Percentiles rank a stretch among this genome's conserved stretches.
Evolutionary conservation across 1,284 basidiomycete species (phyloP).

Genomic region (Cryptococcus sp.): DNA sequence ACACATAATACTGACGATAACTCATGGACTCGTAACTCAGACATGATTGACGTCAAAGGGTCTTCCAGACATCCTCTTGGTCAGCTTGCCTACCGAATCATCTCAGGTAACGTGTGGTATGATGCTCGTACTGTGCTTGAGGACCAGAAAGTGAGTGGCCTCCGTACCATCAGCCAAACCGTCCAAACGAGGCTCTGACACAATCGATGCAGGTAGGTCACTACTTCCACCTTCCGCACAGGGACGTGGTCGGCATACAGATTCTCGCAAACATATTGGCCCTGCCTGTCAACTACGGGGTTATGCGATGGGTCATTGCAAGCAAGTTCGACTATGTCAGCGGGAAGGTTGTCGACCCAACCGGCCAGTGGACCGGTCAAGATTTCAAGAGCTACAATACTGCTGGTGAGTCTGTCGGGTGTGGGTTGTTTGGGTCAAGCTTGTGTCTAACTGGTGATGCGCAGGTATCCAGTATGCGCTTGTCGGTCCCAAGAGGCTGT

Average conservation of each 20-base stretch:
- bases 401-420: conserved; percentile 6
- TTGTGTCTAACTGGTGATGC: not conserved
- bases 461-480: conserved; percentile 18
- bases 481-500: conserved; percentile 21
- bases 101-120: conserved; percentile 24
- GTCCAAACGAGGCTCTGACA: not conserved
- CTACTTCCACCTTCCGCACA: conserved; percentile 18
- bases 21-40: not conserved
- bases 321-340: conserved; percentile 19
- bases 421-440: not conserved
- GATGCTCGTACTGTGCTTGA: conserved; percentile 20
- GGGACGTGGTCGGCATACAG: conserved; percentile 16
- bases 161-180: not conserved
- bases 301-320: conserved; percentile 20
- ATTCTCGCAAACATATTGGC: conserved; percentile 17
- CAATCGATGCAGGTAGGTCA: conserved; percentile 10
- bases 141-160: conserved; percentile 17
- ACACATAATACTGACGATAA: not conserved
- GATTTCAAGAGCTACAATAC: conserved; percentile 19
- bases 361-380: conserved; percentile 20
- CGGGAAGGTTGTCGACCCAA: conserved; percentile 9
- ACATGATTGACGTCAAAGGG: conserved; percentile 20
- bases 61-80: conserved; percentile 23
- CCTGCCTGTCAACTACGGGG: conserved; percentile 18
- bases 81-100: conserved; percentile 22